phyloP scores from a whole-genome alignment of 2,329 filamentous ascomycete genomes.

The Epichloe sylvatica region DNA sequence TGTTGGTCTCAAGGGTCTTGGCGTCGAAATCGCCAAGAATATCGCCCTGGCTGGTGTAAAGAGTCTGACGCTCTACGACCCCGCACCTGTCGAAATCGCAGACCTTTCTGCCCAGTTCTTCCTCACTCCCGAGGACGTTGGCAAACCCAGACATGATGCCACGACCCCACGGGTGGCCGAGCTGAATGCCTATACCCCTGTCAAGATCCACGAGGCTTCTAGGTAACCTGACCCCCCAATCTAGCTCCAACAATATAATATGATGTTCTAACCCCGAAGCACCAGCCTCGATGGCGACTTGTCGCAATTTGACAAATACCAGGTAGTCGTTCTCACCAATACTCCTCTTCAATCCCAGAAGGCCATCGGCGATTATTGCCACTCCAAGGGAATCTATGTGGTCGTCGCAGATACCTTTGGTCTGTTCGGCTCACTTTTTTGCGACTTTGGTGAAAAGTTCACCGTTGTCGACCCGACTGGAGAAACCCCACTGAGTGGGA shows the following conservation, averaged over 20 bases:
- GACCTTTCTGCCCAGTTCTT: conserved; percentile 98
- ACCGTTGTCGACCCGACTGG: conserved; percentile 80
- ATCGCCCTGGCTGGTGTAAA: conserved; percentile 96
- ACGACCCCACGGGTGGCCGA: conserved; percentile 85
- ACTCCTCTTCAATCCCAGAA: conserved; percentile 70
- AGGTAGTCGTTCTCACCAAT: conserved; percentile 83
- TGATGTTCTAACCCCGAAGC: not conserved
- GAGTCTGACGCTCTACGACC: conserved; percentile 86
- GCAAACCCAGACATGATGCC: conserved; percentile 76
- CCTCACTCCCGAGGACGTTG: conserved; percentile 73
- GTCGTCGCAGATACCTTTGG: conserved; percentile 82
- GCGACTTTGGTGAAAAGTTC: conserved; percentile 92
- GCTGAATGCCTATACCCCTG: conserved; percentile 90
- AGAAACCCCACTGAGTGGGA: conserved; percentile 75
- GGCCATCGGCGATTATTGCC: conserved; percentile 80
- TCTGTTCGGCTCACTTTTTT: conserved; percentile 96
- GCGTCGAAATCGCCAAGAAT: conserved; percentile 98
- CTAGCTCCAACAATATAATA: conserved; percentile 4
- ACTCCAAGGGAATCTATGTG: conserved; percentile 83
- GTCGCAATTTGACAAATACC: conserved; percentile 74
- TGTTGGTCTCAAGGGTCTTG: conserved; percentile 81
- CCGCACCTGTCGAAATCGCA: conserved; percentile 65
- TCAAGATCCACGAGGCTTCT: conserved; percentile 55
- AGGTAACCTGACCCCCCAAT: conserved; percentile 26
- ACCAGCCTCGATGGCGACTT: conserved; percentile 59